Percentiles rank a stretch among this genome's conserved stretches.
phyloP scores from a whole-genome alignment of 164 flowering plant genomes.

The Sedum album region DNA sequence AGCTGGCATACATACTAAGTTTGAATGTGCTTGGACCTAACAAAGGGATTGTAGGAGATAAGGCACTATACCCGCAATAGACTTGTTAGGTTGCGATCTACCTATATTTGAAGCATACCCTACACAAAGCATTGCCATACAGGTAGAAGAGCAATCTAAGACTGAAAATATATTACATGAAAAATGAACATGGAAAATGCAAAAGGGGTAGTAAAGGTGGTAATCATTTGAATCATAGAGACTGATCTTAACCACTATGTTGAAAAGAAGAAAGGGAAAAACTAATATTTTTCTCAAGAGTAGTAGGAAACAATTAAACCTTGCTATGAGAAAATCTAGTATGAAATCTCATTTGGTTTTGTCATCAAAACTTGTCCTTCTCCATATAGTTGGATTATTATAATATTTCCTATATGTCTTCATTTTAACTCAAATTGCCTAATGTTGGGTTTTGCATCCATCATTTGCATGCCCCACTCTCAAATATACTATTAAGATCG shows the following conservation, averaged over 20 bases:
- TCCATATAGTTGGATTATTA: neutral
- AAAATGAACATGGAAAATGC: neutral
- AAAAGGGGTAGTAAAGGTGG: neutral
- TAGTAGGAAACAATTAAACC: too few relatives aligned
- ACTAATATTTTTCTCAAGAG: too few relatives aligned
- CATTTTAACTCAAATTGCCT: neutral
- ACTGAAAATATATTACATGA: neutral
- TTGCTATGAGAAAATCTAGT: neutral
- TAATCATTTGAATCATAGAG: neutral
- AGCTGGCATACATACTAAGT: neutral
- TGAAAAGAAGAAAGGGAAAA: neutral
- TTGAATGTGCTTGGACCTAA: constrained; percentile 5
- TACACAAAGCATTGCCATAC: neutral
- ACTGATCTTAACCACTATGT: neutral
- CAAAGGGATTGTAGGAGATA: neutral
- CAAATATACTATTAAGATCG: neutral
- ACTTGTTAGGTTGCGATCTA: neutral
- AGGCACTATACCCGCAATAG: neutral
- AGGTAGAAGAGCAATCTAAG: neutral
- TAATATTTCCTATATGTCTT: neutral
- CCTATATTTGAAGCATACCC: neutral
- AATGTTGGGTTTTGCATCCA: neutral
- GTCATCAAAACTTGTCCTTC: neutral
- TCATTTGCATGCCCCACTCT: constrained; percentile 2
- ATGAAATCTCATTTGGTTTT: neutral